A percentile compares a stretch with the other conserved stretches of the same genome.
phyloP scores from a whole-genome alignment of 345 rosid genomes.

The Dipteronia sinensis region DNA sequence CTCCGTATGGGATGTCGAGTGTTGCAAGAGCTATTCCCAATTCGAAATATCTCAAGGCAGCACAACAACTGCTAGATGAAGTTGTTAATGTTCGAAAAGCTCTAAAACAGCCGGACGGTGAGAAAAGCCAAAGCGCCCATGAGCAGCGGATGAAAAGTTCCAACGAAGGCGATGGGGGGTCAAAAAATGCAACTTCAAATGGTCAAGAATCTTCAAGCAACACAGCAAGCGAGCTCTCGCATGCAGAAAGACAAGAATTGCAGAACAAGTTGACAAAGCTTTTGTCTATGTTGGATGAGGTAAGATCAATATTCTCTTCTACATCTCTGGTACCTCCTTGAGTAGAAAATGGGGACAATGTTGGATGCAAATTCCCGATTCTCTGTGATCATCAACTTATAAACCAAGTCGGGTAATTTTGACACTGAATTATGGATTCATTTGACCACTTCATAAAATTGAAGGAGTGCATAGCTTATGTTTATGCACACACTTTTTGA shows the following conservation, averaged over 20 bases:
- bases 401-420: background rate
- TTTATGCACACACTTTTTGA: background rate
- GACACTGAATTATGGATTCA: background rate
- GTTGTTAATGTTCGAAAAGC: slow-evolving; percentile 90
- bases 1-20: slow-evolving; percentile 55
- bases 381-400: background rate
- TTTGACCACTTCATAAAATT: background rate
- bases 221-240: slow-evolving; percentile 59
- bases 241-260: slow-evolving; percentile 80
- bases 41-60: slow-evolving; percentile 87
- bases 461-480: background rate
- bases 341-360: background rate
- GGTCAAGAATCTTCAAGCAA: slow-evolving; percentile 41
- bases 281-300: slow-evolving; percentile 90
- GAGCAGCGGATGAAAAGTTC: slow-evolving; percentile 48
- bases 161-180: slow-evolving; percentile 52
- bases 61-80: slow-evolving; percentile 90
- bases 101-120: slow-evolving; percentile 66
- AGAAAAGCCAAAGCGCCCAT: slow-evolving; percentile 42
- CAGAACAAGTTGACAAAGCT: slow-evolving; percentile 88
- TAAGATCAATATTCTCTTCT: slow-evolving; percentile 28
- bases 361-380: background rate
- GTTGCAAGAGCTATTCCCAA: slow-evolving; percentile 62
- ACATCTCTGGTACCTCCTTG: background rate
- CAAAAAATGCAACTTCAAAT: slow-evolving; percentile 43